phyloP scores from a whole-genome alignment of 2,329 filamentous ascomycete genomes.

The Aureobasidium melanogenum region DNA sequence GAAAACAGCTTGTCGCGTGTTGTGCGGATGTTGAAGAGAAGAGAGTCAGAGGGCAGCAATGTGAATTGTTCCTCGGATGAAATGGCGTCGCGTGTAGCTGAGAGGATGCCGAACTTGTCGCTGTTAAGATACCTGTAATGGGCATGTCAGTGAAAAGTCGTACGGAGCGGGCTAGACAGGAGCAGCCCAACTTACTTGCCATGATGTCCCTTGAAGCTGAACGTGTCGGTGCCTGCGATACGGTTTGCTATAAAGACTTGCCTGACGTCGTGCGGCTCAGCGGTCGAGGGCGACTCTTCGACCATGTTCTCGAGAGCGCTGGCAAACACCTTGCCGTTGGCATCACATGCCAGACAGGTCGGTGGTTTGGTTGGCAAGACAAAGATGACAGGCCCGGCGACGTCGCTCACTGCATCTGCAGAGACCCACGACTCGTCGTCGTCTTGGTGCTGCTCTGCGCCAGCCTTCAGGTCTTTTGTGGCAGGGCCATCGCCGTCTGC shows the following conservation, averaged over 20 bases:
- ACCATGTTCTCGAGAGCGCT: slow-evolving; percentile 79
- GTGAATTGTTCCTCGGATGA: slow-evolving; percentile 77
- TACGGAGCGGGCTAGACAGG: not conserved
- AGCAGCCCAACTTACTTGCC: slow-evolving; percentile 50
- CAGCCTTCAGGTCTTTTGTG: not conserved
- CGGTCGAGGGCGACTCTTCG: slow-evolving; percentile 69
- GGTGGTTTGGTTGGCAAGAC: slow-evolving; percentile 68
- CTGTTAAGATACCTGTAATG: slow-evolving; percentile 65
- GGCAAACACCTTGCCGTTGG: slow-evolving; percentile 77
- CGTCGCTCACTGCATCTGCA: slow-evolving; percentile 63
- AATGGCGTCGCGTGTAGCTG: slow-evolving; percentile 71
- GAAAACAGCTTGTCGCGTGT: slow-evolving; percentile 62
- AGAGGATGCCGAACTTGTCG: slow-evolving; percentile 72
- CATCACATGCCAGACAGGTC: slow-evolving; percentile 74
- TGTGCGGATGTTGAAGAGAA: slow-evolving; percentile 61
- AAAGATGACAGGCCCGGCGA: slow-evolving; percentile 73
- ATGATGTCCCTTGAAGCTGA: slow-evolving; percentile 84
- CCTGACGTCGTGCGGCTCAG: slow-evolving; percentile 89
- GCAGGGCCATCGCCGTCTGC: slow-evolving; percentile 22
- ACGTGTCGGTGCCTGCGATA: slow-evolving; percentile 67
- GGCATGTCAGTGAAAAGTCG: not conserved
- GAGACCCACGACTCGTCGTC: slow-evolving; percentile 88
- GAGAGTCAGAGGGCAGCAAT: not conserved
- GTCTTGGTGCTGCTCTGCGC: slow-evolving; percentile 20
- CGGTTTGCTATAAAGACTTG: slow-evolving; percentile 91